Conservation (phyloP, 495 filamentous ascomycete genomes). For the Cercophora samala region DNA sequence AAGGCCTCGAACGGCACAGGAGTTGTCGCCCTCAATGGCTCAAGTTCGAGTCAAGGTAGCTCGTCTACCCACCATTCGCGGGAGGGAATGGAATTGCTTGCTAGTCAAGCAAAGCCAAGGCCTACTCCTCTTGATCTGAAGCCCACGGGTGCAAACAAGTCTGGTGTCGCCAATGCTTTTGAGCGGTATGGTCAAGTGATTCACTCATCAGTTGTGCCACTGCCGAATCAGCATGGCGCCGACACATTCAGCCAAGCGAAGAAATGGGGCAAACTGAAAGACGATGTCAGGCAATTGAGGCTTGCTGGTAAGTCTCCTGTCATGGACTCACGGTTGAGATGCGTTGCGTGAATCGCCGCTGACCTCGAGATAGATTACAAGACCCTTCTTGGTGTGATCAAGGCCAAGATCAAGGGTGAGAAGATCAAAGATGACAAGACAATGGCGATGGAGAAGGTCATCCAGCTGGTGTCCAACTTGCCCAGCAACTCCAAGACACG, state of each 20-base stretch:
- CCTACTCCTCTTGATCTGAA: conserved; percentile 21
- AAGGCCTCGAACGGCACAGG: conserved; percentile 18
- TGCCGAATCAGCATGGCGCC: conserved; percentile 64
- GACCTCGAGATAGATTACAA: conserved; percentile 34
- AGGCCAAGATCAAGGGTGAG: conserved; percentile 45
- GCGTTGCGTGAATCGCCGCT: too few relatives aligned
- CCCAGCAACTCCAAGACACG: conserved; percentile 60
- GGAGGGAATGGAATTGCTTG: conserved; percentile 23
- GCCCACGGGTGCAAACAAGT: conserved; percentile 32
- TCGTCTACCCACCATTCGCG: conserved; percentile 3
- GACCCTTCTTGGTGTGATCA: conserved; percentile 37
- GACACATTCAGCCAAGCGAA: conserved; percentile 45
- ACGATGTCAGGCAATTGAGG: conserved; percentile 59
- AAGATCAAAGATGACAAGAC: conserved; percentile 70
- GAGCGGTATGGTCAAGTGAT: conserved; percentile 62
- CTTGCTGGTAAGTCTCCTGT: conserved; percentile 32
- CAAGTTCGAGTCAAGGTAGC: conserved; percentile 10
- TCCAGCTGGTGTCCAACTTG: conserved; percentile 67
- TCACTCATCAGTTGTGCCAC: conserved; percentile 59
- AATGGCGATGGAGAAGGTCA: conserved; percentile 73
- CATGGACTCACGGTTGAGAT: too few relatives aligned
- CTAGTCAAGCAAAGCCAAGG: conserved; percentile 24
- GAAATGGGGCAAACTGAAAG: conserved; percentile 52
- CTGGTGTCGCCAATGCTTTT: conserved; percentile 51
- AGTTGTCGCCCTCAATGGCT: conserved; percentile 10